A percentile compares a stretch with the other conserved stretches of the same genome.
These are phyloP conservation scores for Meredithiella fracta DNA, from an alignment of 2,329 filamentous ascomycete species.

Conservation along the genomic window DNA sequence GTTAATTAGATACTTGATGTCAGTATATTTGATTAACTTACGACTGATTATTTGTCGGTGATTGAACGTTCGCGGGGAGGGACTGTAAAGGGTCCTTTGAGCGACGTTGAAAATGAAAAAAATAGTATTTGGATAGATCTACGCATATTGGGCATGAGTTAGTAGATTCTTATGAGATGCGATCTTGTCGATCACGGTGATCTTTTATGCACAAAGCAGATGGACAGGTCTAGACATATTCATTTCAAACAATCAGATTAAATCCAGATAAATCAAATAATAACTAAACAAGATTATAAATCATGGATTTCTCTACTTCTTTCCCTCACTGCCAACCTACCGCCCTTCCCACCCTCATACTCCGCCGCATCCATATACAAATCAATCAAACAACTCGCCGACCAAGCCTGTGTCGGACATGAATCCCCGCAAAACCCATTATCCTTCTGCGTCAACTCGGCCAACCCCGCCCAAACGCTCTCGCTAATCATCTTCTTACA, in stretches of 20 bases:
- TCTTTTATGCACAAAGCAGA: background rate
- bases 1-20: no score
- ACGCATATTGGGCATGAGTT: background rate
- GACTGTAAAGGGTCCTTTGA: no score
- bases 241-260: background rate
- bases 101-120: background rate
- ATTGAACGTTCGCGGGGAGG: no score
- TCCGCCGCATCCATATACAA: conserved; percentile 78
- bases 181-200: background rate
- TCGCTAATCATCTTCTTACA: conserved; percentile 73
- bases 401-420: conserved; percentile 95
- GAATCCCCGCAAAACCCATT: conserved; percentile 76
- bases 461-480: conserved; percentile 75
- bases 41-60: background rate
- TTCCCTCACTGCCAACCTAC: background rate
- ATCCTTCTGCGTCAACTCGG: conserved; percentile 83
- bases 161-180: background rate
- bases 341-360: conserved; percentile 20
- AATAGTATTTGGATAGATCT: no score
- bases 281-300: background rate
- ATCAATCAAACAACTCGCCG: conserved; percentile 83
- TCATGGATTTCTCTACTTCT: background rate
- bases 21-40: background rate
- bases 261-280: background rate
- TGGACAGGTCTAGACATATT: background rate